phyloP scores from a whole-genome alignment of 768 basidiomycete species.

The Rossbeevera mucosa region DNA sequence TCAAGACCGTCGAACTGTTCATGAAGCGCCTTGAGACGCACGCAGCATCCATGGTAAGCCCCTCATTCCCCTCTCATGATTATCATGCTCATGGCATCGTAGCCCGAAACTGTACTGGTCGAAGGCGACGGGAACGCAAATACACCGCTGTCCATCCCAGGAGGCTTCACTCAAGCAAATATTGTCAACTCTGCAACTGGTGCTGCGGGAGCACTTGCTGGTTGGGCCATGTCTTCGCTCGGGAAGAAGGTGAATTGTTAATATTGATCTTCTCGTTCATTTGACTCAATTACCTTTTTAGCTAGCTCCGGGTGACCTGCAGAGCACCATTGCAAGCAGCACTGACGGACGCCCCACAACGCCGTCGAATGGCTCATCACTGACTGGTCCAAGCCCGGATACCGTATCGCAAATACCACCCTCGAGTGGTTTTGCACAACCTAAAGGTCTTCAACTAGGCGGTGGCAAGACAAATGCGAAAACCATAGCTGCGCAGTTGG shows the following conservation, averaged over 20 bases:
- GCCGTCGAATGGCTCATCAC: constrained; percentile 21
- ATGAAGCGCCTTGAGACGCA: constrained; percentile 78
- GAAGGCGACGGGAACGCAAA: constrained; percentile 35
- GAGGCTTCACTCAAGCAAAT: constrained; percentile 28
- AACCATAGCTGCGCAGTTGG: constrained; percentile 49
- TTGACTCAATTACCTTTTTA: constrained; percentile 21
- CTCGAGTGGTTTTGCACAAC: constrained; percentile 30
- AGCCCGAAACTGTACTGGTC: constrained; percentile 55
- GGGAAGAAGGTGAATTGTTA: constrained; percentile 62
- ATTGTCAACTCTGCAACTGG: constrained; percentile 85
- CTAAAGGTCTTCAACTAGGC: constrained; percentile 69
- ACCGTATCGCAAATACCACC: background rate
- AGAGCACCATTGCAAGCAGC: constrained; percentile 52
- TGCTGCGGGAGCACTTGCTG: constrained; percentile 86
- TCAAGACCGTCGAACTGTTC: constrained; percentile 87
- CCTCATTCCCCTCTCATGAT: background rate
- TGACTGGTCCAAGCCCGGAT: background rate
- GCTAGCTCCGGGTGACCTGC: constrained; percentile 71
- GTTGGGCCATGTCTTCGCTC: constrained; percentile 92
- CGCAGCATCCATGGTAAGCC: constrained; percentile 75
- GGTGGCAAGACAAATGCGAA: constrained; percentile 43
- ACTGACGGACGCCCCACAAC: constrained; percentile 42
- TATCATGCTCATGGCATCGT: background rate
- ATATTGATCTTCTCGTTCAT: background rate
- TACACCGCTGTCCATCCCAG: constrained; percentile 25